These are phyloP conservation scores for Microcyclospora tardicrescens DNA, from an alignment of 2,329 filamentous ascomycete genomes.

Conservation along the genomic window DNA sequence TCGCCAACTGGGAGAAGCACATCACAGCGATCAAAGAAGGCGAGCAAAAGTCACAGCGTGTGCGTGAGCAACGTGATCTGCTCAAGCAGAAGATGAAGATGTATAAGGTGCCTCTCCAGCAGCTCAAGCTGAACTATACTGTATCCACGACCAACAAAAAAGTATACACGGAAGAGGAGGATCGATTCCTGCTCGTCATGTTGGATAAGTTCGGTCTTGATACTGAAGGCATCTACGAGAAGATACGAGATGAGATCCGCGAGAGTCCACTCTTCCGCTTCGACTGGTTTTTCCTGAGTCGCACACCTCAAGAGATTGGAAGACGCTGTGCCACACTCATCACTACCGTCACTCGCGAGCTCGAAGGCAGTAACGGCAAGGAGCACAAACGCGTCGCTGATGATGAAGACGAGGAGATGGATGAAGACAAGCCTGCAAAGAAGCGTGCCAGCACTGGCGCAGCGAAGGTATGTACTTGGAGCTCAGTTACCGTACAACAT, in stretches of 20 bases:
- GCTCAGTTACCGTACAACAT: not conserved
- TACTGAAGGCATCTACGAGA: slow-evolving; percentile 77
- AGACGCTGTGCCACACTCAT: slow-evolving; percentile 87
- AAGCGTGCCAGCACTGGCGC: slow-evolving; percentile 60
- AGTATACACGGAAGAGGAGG: slow-evolving; percentile 97
- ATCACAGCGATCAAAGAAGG: slow-evolving; percentile 83
- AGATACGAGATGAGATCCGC: slow-evolving; percentile 92
- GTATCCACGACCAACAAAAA: slow-evolving; percentile 99
- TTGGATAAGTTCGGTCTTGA: slow-evolving; percentile 88
- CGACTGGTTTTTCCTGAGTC: slow-evolving; percentile 97
- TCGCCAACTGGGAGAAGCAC: slow-evolving; percentile 78
- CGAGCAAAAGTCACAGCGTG: slow-evolving; percentile 77
- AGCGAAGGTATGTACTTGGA: slow-evolving; percentile 59
- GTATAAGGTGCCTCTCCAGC: slow-evolving; percentile 93
- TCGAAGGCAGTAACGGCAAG: slow-evolving; percentile 49
- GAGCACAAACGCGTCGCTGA: slow-evolving; percentile 64
- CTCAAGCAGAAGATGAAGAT: slow-evolving; percentile 89
- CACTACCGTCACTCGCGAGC: slow-evolving; percentile 88
- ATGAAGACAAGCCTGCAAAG: slow-evolving; percentile 60
- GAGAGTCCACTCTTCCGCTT: slow-evolving; percentile 93
- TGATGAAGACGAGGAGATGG: slow-evolving; percentile 71
- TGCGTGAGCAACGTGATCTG: slow-evolving; percentile 85
- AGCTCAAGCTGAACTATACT: slow-evolving; percentile 97
- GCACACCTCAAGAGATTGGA: slow-evolving; percentile 84
- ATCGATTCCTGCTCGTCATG: slow-evolving; percentile 86